Evolutionary conservation across 768 basidiomycete species (phyloP).

Genomic region (Trametes meyenii): DNA sequence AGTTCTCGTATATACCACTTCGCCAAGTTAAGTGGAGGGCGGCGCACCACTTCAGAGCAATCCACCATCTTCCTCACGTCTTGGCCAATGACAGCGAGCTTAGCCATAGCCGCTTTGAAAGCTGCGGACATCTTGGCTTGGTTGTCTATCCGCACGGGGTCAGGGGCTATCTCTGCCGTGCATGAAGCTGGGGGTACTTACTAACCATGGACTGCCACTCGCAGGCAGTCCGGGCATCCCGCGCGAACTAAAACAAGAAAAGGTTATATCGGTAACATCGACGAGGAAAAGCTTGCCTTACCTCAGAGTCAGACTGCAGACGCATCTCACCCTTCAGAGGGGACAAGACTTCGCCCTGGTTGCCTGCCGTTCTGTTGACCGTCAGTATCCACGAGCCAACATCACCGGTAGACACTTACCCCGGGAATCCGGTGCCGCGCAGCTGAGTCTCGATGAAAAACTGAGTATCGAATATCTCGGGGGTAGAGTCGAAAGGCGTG

Average conservation of each 20-base stretch:
- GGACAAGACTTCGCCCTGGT: constrained; percentile 34
- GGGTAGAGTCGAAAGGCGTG: constrained; percentile 32
- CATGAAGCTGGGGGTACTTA: neutral
- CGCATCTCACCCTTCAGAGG: constrained; percentile 37
- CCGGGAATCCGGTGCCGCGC: constrained; percentile 31
- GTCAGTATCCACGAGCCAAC: neutral
- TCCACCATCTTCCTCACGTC: constrained; percentile 12
- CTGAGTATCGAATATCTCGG: constrained; percentile 30
- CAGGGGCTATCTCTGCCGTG: neutral
- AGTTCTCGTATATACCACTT: neutral
- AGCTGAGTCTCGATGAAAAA: constrained; percentile 34
- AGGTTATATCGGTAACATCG: neutral
- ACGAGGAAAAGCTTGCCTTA: neutral
- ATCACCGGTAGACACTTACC: constrained; percentile 16
- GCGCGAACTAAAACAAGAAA: constrained; percentile 25
- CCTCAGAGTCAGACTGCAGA: constrained; percentile 34
- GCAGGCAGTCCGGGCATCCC: constrained; percentile 37
- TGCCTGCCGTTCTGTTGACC: constrained; percentile 14
- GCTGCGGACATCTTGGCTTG: constrained; percentile 6
- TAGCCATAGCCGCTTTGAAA: constrained; percentile 17
- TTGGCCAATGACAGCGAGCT: constrained; percentile 11
- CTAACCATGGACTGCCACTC: constrained; percentile 35
- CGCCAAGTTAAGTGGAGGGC: too few relatives aligned
- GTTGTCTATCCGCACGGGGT: neutral
- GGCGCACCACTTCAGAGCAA: constrained; percentile 15